Percentiles rank a stretch among this genome's conserved stretches.
Conservation (phyloP, 2,329 filamentous ascomycete species). For the Zymoseptoria brevis region DNA sequence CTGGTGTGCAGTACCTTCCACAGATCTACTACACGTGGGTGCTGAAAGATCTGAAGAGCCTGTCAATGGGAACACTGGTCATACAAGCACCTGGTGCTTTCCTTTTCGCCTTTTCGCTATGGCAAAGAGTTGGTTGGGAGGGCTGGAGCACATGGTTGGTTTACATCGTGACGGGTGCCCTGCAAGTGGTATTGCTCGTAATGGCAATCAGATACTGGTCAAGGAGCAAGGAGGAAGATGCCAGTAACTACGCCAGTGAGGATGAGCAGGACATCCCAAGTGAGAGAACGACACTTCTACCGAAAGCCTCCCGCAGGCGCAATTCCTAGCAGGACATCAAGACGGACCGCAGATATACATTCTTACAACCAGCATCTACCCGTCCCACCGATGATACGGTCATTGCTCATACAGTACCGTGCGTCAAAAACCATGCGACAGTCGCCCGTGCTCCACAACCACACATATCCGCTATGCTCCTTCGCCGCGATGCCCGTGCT, state of each 20-base stretch:
- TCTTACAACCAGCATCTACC: neutral
- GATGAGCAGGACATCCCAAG: neutral
- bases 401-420: neutral
- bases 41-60: conserved; percentile 76
- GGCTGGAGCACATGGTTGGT: conserved; percentile 97
- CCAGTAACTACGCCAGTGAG: neutral
- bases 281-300: neutral
- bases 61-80: conserved; percentile 96
- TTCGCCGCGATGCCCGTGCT: neutral
- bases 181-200: conserved; percentile 72
- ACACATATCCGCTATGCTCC: neutral
- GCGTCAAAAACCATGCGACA: neutral
- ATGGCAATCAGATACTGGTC: conserved; percentile 55
- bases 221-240: conserved; percentile 6
- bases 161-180: conserved; percentile 72
- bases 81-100: conserved; percentile 93
- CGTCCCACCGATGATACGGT: neutral
- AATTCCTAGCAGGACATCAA: neutral
- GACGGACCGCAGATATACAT: neutral
- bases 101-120: conserved; percentile 75
- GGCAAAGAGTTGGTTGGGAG: conserved; percentile 60
- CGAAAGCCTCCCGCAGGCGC: neutral
- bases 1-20: conserved; percentile 84
- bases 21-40: conserved; percentile 89
- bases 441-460: neutral